A percentile compares a stretch with the other conserved stretches of the same genome.
Evolutionary conservation across 2,329 filamentous ascomycete species (phyloP).

Genomic region (Penicillium paneum): DNA sequence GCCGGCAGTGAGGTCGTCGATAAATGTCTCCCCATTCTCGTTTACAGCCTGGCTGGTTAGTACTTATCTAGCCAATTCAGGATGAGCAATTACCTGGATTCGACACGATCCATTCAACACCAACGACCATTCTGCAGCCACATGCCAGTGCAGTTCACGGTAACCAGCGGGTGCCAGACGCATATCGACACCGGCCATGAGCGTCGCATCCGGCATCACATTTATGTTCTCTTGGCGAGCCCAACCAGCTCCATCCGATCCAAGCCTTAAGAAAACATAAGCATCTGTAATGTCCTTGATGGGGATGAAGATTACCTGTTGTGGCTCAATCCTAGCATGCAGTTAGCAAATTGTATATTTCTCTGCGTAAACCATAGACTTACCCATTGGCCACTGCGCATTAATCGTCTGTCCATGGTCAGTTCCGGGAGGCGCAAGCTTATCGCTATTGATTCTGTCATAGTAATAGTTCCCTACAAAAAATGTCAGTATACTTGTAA

Average conservation of each 20-base stretch:
- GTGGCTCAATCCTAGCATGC: slow-evolving; percentile 40
- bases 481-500: neutral
- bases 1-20: slow-evolving; percentile 72
- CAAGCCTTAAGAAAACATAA: slow-evolving; percentile 29
- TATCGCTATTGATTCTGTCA: slow-evolving; percentile 55
- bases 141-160: slow-evolving; percentile 59
- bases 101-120: slow-evolving; percentile 40
- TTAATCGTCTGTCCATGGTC: slow-evolving; percentile 43
- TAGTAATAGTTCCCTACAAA: slow-evolving; percentile 45
- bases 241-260: slow-evolving; percentile 51
- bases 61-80: neutral
- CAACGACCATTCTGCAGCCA: slow-evolving; percentile 40
- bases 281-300: neutral
- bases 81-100: slow-evolving; percentile 27
- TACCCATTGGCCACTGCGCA: slow-evolving; percentile 55
- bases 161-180: slow-evolving; percentile 56
- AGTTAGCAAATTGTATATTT: slow-evolving; percentile 5
- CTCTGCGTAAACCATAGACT: neutral
- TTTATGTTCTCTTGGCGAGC: slow-evolving; percentile 53
- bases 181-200: slow-evolving; percentile 61
- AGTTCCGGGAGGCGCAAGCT: slow-evolving; percentile 53
- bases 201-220: slow-evolving; percentile 50
- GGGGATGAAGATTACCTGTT: slow-evolving; percentile 36
- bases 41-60: slow-evolving; percentile 31
- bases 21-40: slow-evolving; percentile 67